Percentiles rank a stretch among this genome's conserved stretches.
Evolutionary conservation across 345 rosid species (phyloP).

Genomic region (Excoecaria agallocha): DNA sequence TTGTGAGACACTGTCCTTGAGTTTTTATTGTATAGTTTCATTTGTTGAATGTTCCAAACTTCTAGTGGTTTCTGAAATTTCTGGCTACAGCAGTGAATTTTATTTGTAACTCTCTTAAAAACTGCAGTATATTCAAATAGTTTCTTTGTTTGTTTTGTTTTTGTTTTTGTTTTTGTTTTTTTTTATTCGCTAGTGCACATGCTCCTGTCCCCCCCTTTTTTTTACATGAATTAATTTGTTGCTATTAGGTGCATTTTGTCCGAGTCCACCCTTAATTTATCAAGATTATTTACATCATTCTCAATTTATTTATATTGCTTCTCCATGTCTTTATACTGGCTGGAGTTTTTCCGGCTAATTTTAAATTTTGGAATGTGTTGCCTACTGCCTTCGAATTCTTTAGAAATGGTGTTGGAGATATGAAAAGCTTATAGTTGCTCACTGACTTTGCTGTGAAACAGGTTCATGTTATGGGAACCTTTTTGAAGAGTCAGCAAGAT

Average conservation of each 20-base stretch:
- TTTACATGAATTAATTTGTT: background rate
- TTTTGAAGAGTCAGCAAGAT: slow-evolving; percentile 60
- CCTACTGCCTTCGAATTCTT: background rate
- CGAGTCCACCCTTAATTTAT: background rate
- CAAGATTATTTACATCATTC: background rate
- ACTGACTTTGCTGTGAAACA: slow-evolving; percentile 29
- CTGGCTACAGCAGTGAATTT: background rate
- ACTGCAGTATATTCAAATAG: background rate
- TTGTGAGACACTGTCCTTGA: background rate
- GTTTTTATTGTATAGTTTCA: background rate
- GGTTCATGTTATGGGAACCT: slow-evolving; percentile 70
- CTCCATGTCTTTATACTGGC: background rate
- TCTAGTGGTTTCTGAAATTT: background rate
- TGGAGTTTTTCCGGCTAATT: background rate
- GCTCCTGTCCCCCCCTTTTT: no score
- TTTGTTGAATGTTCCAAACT: background rate
- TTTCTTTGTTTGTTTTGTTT: no score
- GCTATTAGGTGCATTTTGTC: background rate
- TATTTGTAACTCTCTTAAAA: background rate
- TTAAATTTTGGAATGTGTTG: background rate
- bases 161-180: no score
- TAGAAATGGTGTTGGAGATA: background rate
- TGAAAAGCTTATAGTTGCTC: background rate
- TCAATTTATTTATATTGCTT: background rate
- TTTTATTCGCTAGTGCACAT: no score